Evolutionary conservation across 202 grass and related monocot genomes (phyloP), one percentile per base, ranked within the genome.

Genomic region (Tripidium arundinaceum): DNA sequence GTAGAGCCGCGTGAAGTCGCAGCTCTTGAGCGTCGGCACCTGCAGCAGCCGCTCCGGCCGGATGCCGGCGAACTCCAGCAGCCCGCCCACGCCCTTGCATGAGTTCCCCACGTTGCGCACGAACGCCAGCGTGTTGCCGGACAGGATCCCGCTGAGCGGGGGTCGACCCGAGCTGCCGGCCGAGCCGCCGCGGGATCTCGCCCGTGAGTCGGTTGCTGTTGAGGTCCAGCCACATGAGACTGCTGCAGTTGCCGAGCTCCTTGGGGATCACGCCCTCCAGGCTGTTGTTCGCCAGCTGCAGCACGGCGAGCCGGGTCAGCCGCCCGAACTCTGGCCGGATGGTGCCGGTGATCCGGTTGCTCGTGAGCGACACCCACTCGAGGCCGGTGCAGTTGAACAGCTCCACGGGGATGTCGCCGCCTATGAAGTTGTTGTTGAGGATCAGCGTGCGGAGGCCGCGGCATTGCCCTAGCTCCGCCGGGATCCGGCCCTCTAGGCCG

Each of bases 1-100:
- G 62, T 97, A 97, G 65, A 97, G 85, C 54, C 94, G 79, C 24
- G 91, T 97, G 82, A 93, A 93, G 70, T 97, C 89, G 72, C 91
- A 97, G 79, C 84, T 93, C 84, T 88, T 90, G 82, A 97, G 75
- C 7, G 87, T 97, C 4, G 94, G 94, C 45, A 97, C 84, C 80
- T 93, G 86, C 49, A 97, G 73, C n/a, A 97, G 82, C 84, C 94
- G 73, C 75, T 93, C 94, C 7, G 94, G 89, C 16, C 94, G 71
- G 84, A 97, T 97, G 10, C 94, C 94, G 29, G 94, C 89, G 75
- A 97, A 97, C 68, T 97, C 91, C 41, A 97, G 85, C 72, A 97
- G 72, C 8, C 94, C 94, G 1, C 94, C 94, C 2, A 97, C 94
- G 42, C 94, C 89, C 77, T 97, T 97, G 80, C 94, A 97, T 9